Conservation (phyloP, 345 rosid species). For the Mallotus nudiflorus region DNA sequence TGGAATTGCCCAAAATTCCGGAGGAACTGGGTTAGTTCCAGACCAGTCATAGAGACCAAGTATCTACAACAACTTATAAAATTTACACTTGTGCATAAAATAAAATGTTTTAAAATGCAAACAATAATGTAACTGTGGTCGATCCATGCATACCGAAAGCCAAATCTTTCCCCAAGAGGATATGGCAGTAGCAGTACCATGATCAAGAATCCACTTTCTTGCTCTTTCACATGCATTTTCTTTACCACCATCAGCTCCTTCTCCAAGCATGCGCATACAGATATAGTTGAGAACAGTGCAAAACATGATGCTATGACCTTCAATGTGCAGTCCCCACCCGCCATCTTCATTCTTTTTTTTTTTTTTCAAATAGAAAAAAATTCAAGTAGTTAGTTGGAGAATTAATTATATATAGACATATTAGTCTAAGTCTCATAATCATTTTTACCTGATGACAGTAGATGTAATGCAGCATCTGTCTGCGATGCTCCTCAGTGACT, state of each 20-base stretch:
- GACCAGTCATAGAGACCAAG: conserved; percentile 7
- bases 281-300: conserved; percentile 12
- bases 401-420: too few species aligned
- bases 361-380: too few species aligned
- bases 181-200: conserved; percentile 3
- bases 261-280: conserved; percentile 17
- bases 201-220: conserved; percentile 20
- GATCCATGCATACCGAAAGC: conserved; percentile 1
- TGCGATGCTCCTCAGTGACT: not conserved
- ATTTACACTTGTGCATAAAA: too few species aligned
- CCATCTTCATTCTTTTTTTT: conserved; percentile 29
- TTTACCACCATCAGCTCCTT: conserved; percentile 2
- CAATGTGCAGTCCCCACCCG: conserved; percentile 23
- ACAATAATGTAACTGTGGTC: too few species aligned
- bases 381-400: too few species aligned
- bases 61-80: not conserved
- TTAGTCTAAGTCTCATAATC: too few species aligned
- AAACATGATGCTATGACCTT: conserved; percentile 23
- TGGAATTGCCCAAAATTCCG: conserved; percentile 2
- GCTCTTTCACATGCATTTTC: conserved; percentile 17
- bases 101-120: too few species aligned
- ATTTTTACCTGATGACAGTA: conserved; percentile 1
- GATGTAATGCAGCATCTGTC: not conserved
- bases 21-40: not conserved
- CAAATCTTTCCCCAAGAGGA: conserved; percentile 18